A percentile compares a stretch with the other conserved stretches of the same genome.
Conservation (phyloP, 106 monocot species). For the Chionographis japonica region DNA sequence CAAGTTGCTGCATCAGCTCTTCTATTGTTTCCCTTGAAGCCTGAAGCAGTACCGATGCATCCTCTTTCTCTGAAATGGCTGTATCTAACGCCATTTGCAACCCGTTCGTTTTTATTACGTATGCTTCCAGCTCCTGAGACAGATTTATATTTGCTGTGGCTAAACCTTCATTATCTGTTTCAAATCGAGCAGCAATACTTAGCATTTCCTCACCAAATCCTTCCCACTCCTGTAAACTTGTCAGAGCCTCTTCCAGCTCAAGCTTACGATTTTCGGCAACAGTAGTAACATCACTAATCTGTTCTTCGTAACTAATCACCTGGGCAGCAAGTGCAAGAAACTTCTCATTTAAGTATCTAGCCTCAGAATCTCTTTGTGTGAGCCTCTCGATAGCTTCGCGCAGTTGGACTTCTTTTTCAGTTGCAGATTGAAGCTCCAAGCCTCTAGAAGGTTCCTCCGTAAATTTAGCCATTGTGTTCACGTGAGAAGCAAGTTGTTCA, state of each 20-base stretch:
- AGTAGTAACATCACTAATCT: constrained; percentile 28
- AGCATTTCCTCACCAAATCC: constrained; percentile 17
- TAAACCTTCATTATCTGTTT: constrained; percentile 2
- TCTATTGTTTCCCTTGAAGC: constrained; percentile 35
- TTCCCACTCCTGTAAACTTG: constrained; percentile 42
- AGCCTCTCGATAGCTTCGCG: constrained; percentile 48
- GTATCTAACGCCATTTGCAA: constrained; percentile 39
- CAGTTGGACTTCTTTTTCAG: constrained; percentile 51
- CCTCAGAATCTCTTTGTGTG: constrained; percentile 49
- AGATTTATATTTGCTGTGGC: background rate
- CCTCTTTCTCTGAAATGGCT: constrained; percentile 51
- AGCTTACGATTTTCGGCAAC: constrained; percentile 32
- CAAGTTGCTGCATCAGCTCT: constrained; percentile 42
- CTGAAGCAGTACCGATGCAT: constrained; percentile 28
- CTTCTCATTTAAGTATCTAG: constrained; percentile 42
- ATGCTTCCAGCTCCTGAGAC: constrained; percentile 1
- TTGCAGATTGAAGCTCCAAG: constrained; percentile 47
- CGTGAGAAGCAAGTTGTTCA: constrained; percentile 42
- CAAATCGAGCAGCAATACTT: constrained; percentile 9
- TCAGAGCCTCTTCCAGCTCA: constrained; percentile 51
- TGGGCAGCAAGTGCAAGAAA: constrained; percentile 41
- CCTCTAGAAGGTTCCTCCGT: constrained; percentile 54
- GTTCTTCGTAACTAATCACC: constrained; percentile 43
- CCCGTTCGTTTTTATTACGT: constrained; percentile 17
- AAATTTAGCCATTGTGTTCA: constrained; percentile 38